Base-by-base conservation (phyloP, 148 eudicot genomes). In the Rhododendron williamsianum region DNA sequence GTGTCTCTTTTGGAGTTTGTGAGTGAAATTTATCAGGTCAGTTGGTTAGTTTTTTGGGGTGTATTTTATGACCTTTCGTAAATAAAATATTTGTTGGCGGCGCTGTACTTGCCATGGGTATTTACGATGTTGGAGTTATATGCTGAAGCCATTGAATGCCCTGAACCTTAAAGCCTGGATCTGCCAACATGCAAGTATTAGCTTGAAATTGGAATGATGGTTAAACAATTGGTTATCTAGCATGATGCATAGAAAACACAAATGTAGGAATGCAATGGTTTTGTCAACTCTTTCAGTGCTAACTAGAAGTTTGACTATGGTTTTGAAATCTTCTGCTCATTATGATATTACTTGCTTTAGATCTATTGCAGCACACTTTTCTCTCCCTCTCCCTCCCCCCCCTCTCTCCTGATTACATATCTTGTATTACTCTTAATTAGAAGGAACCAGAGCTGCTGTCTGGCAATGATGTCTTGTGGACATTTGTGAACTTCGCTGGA, bases 381-480 rank as follows among this genome's bases (percentile, higher is more conserved):
- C 49, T 19, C 30, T 35, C 36, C 0, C 80, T 80, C 69, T 11
- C 27, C 4, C 25, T 33, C 30, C 71, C 4, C 30, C 6, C 27
- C 33, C 33, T 35, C 36, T 10, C 10, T 82, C 35, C 60, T 83
- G 81, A 86, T 82, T 65, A 12, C 82, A 21, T 67, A 30, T 45
- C 11, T 79, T 69, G 81, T 9, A 19, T 77, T 84, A 7, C 46
- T 27, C 72, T 84, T 67, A n/a, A 35, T 78, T 91, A 97, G 99
- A 97, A 94, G 90, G 98, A 95, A 87, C 98, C 99, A 78, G 99
- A 97, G 89, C 92, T 97, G 84, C 90, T 97, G 90, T 91, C 93
- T 58, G 98, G 98, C 83, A 97, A 97, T 90, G 99, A 97, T 89
- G 98, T 91, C 69, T 74, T 97, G 84, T 97, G 99, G 99, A 97